Evolutionary conservation across 1,284 basidiomycete genomes (phyloP).

Genomic region (Peniophora sp.): DNA sequence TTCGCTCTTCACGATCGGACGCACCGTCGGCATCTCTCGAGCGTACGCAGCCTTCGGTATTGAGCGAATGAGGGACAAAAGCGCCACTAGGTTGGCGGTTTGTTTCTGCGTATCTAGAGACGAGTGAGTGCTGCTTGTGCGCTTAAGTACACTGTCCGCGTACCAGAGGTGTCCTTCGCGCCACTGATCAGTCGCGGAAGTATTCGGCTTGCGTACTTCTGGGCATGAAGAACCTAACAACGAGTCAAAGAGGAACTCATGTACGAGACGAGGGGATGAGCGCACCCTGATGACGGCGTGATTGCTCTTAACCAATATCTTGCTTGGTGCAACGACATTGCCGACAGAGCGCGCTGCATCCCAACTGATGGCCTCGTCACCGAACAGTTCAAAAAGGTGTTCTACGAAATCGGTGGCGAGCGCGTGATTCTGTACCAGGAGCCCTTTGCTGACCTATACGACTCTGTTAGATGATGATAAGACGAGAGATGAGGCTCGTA

Average conservation of each 20-base stretch:
- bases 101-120: conserved; percentile 39
- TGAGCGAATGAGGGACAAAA: conserved; percentile 76
- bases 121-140: conserved; percentile 1
- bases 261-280: neutral
- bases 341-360: conserved; percentile 72
- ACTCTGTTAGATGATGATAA: conserved; percentile 8
- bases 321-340: conserved; percentile 49
- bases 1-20: neutral
- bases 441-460: conserved; percentile 65
- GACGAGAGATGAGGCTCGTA: conserved; percentile 22
- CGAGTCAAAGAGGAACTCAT: conserved; percentile 1
- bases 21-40: conserved; percentile 59
- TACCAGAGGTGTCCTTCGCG: conserved; percentile 37
- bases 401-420: conserved; percentile 51
- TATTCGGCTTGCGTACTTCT: conserved; percentile 73
- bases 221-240: conserved; percentile 71
- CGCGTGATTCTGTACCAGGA: conserved; percentile 70
- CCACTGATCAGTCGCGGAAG: conserved; percentile 73
- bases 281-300: conserved; percentile 69
- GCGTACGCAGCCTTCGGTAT: conserved; percentile 73
- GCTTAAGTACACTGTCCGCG: neutral
- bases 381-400: conserved; percentile 62
- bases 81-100: conserved; percentile 75
- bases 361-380: conserved; percentile 50
- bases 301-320: conserved; percentile 69